These are phyloP conservation scores for Agapanthus africanus DNA, from an alignment of 106 monocot genomes.

Conservation along the genomic window DNA sequence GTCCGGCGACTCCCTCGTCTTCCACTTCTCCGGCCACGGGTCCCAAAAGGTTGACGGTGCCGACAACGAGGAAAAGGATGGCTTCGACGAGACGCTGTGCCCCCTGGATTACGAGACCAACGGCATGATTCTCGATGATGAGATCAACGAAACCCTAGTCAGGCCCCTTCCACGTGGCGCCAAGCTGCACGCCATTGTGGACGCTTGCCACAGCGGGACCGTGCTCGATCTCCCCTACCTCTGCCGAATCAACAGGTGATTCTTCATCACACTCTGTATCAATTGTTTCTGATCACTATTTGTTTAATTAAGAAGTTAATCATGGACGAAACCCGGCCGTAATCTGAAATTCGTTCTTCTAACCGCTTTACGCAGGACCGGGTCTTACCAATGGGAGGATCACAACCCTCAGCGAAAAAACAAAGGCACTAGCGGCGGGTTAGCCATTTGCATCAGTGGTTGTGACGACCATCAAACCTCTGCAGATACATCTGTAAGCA, in stretches of 20 bases:
- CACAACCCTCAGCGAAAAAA: slow-evolving; percentile 12
- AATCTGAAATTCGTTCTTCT: not conserved
- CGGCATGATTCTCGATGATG: slow-evolving; percentile 72
- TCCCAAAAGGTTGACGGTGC: slow-evolving; percentile 30
- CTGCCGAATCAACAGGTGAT: slow-evolving; percentile 70
- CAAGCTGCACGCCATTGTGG: slow-evolving; percentile 77
- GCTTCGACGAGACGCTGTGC: slow-evolving; percentile 79
- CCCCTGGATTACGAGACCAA: slow-evolving; percentile 67
- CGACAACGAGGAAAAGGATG: slow-evolving; percentile 51
- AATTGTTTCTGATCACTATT: too few species aligned
- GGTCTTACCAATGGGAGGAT: slow-evolving; percentile 27
- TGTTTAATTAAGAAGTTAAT: too few species aligned
- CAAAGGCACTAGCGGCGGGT: slow-evolving; percentile 35
- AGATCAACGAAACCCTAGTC: slow-evolving; percentile 63
- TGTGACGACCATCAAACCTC: slow-evolving; percentile 39
- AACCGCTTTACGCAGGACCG: slow-evolving; percentile 15
- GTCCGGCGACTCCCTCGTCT: slow-evolving; percentile 71
- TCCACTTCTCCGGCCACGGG: slow-evolving; percentile 94
- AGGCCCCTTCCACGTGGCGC: slow-evolving; percentile 46
- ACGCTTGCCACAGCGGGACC: slow-evolving; percentile 89
- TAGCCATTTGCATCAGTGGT: slow-evolving; percentile 38
- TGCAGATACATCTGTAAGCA: slow-evolving; percentile 27
- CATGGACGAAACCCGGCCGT: too few species aligned
- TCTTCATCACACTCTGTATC: too few species aligned
- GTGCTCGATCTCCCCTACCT: slow-evolving; percentile 69